Conservation (phyloP, 2,329 filamentous ascomycete species). For the Curvularia hawaiiensis region DNA sequence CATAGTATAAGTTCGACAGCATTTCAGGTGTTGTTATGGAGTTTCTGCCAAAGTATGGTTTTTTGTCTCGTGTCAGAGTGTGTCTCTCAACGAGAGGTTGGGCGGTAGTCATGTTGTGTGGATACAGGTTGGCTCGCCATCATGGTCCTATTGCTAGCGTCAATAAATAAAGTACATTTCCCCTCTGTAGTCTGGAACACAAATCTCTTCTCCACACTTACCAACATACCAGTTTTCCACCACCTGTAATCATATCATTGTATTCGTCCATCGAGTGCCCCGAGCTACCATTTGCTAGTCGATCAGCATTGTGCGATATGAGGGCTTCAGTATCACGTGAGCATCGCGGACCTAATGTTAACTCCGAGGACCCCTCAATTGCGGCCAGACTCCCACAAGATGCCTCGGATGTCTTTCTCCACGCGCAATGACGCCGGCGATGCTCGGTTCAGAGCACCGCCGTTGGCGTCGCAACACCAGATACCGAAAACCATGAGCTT, state of each 20-base stretch:
- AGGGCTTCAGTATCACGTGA: neutral
- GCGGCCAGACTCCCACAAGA: slow-evolving; percentile 5
- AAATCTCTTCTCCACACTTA: no score
- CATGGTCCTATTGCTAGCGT: neutral
- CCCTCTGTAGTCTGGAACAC: no score
- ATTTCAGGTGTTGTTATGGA: no score
- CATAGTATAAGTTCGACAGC: no score
- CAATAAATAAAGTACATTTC: neutral
- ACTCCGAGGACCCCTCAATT: slow-evolving; percentile 13
- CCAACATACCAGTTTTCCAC: neutral
- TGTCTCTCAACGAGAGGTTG: no score
- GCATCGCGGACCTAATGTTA: neutral
- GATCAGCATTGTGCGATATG: neutral
- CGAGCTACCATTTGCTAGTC: neutral
- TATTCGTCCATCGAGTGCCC: neutral
- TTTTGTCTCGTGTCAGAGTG: no score
- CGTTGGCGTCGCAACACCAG: slow-evolving; percentile 3
- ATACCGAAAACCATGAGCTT: neutral
- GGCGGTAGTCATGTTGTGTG: neutral
- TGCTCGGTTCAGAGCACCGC: slow-evolving; percentile 12
- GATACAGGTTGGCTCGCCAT: neutral
- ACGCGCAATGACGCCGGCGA: slow-evolving; percentile 15
- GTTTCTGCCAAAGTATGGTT: no score
- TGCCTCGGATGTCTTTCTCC: slow-evolving; percentile 24
- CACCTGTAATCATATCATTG: neutral